Conservation (phyloP, 2,329 filamentous ascomycete genomes). For the Diplodia seriata region DNA sequence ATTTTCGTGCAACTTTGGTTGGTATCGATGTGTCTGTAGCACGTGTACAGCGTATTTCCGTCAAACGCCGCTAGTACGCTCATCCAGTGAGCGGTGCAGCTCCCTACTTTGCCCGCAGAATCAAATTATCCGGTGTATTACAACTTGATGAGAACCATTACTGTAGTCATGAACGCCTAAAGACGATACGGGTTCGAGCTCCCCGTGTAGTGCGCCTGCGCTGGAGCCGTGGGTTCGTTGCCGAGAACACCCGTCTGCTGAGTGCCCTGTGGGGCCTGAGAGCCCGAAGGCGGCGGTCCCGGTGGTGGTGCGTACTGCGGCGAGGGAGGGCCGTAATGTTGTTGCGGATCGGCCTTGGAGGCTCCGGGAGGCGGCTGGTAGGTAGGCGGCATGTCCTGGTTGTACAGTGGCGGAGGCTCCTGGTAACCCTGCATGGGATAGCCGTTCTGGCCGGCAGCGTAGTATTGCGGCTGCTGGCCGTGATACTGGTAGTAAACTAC, state of each 20-base stretch:
- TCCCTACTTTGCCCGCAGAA: constrained; percentile 3
- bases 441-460: constrained; percentile 38
- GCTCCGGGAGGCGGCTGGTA: constrained; percentile 43
- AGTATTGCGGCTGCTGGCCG: constrained; percentile 16
- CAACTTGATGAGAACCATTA: constrained; percentile 2
- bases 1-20: constrained; percentile 15
- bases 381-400: constrained; percentile 45
- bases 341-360: constrained; percentile 42
- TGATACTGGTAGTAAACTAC: constrained; percentile 46
- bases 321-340: constrained; percentile 33
- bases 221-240: constrained; percentile 15
- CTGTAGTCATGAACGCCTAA: neutral
- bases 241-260: constrained; percentile 22
- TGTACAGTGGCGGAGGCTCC: constrained; percentile 45
- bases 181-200: constrained; percentile 28
- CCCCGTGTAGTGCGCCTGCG: constrained; percentile 29
- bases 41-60: constrained; percentile 3
- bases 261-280: neutral
- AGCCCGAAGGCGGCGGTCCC: constrained; percentile 23
- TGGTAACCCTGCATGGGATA: constrained; percentile 6
- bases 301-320: constrained; percentile 13
- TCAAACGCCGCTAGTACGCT: constrained; percentile 12
- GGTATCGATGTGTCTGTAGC: constrained; percentile 11
- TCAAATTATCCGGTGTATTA: constrained; percentile 5
- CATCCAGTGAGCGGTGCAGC: constrained; percentile 10